Evolutionary conservation across 208 protist species (phyloP).

Genomic region (Crithidia brevicula): DNA sequence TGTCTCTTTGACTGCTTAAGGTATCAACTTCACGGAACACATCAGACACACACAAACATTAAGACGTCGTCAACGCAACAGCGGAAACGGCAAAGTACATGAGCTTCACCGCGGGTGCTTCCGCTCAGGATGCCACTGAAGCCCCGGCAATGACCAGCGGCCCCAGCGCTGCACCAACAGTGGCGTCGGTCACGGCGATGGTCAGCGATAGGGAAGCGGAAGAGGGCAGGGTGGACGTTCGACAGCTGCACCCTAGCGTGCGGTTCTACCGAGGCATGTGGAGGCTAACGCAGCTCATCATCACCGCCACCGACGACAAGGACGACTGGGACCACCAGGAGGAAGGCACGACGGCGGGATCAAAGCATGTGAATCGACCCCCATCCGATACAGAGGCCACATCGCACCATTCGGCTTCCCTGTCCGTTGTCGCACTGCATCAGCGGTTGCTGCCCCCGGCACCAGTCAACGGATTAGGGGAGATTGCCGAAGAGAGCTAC

Average conservation of each 20-base stretch:
- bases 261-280: slow-evolving; percentile 67
- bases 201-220: neutral
- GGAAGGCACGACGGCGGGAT: neutral
- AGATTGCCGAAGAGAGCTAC: slow-evolving; percentile 67
- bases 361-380: too few relatives aligned
- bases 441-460: slow-evolving; percentile 69
- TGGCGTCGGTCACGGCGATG: neutral
- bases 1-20: too few relatives aligned
- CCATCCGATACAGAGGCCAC: too few relatives aligned
- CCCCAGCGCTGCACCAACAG: too few relatives aligned
- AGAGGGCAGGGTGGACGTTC: neutral
- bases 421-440: slow-evolving; percentile 75
- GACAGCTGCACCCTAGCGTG: slow-evolving; percentile 48
- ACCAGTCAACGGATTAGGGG: slow-evolving; percentile 24
- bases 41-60: too few relatives aligned
- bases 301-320: neutral
- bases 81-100: slow-evolving; percentile 6
- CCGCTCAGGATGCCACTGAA: too few relatives aligned
- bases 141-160: too few relatives aligned
- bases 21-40: too few relatives aligned
- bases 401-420: neutral
- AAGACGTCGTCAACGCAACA: too few relatives aligned
- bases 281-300: slow-evolving; percentile 26
- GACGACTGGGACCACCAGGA: neutral
- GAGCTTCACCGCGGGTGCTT: too few relatives aligned